Conservation (phyloP, 1,284 basidiomycete species). For the Ceratobasidium sp. region DNA sequence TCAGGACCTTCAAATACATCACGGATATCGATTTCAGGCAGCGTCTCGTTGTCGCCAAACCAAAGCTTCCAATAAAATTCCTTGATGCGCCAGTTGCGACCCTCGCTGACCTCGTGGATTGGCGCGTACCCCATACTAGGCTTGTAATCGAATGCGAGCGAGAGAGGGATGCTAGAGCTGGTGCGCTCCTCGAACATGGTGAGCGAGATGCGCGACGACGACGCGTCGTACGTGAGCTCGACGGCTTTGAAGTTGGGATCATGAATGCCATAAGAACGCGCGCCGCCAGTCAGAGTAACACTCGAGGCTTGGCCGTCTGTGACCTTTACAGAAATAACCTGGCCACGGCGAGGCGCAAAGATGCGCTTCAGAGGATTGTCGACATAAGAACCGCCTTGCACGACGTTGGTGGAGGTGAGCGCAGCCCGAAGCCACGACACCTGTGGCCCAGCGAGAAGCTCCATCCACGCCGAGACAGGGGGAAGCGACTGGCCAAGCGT, state of each 20-base stretch:
- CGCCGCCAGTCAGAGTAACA: slow-evolving; percentile 77
- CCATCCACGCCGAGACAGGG: slow-evolving; percentile 78
- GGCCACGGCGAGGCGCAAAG: slow-evolving; percentile 82
- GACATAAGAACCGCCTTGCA: slow-evolving; percentile 85
- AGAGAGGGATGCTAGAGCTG: slow-evolving; percentile 80
- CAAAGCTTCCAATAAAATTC: slow-evolving; percentile 96
- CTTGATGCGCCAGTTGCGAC: slow-evolving; percentile 93
- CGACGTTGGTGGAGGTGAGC: slow-evolving; percentile 81
- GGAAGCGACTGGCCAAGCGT: slow-evolving; percentile 69
- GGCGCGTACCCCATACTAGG: slow-evolving; percentile 91
- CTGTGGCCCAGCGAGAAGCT: slow-evolving; percentile 81
- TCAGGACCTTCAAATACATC: slow-evolving; percentile 86
- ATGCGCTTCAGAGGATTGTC: slow-evolving; percentile 91
- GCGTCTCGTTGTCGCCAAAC: slow-evolving; percentile 85
- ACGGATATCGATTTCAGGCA: slow-evolving; percentile 79
- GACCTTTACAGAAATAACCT: slow-evolving; percentile 67
- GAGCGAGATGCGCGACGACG: slow-evolving; percentile 73
- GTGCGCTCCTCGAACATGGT: slow-evolving; percentile 87
- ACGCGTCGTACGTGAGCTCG: slow-evolving; percentile 72
- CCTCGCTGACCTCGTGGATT: slow-evolving; percentile 89
- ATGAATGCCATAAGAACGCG: slow-evolving; percentile 82
- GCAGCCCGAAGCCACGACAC: slow-evolving; percentile 91
- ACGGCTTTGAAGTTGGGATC: slow-evolving; percentile 84
- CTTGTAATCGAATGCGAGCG: slow-evolving; percentile 86
- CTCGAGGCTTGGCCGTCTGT: slow-evolving; percentile 63